Percentiles rank a stretch among this genome's conserved stretches.
Evolutionary conservation across 352 stramenopile genomes (phyloP).

Genomic region (Phytophthora uliginosa): DNA sequence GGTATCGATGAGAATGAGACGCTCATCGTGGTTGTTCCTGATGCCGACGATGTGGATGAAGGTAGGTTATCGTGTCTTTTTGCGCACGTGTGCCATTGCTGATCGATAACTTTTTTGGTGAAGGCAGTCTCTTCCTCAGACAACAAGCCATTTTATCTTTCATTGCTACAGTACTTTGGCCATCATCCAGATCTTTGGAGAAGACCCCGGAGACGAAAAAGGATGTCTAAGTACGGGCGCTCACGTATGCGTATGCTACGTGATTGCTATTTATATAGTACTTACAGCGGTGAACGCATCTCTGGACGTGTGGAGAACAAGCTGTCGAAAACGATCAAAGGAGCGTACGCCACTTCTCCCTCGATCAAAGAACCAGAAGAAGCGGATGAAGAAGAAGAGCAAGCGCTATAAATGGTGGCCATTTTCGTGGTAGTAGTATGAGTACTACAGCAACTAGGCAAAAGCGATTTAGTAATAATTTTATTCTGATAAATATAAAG

Average conservation of each 20-base stretch:
- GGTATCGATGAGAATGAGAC: background rate
- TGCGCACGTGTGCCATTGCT: constrained; percentile 5
- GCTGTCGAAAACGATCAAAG: background rate
- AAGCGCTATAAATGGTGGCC: background rate
- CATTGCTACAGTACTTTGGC: constrained; percentile 2
- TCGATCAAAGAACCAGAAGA: background rate
- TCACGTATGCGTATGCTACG: background rate
- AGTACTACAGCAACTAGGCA: too few relatives aligned
- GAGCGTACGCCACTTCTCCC: background rate
- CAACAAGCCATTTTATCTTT: background rate
- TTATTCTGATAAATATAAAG: too few relatives aligned
- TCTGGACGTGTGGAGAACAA: background rate
- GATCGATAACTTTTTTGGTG: constrained; percentile 8
- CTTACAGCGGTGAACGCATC: background rate
- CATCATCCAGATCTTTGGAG: constrained; percentile 6
- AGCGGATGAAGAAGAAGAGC: background rate
- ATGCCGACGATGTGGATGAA: constrained; percentile 3
- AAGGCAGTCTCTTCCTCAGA: background rate
- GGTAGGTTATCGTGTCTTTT: constrained; percentile 6
- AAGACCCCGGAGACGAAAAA: constrained; percentile 1
- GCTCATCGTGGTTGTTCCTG: constrained; percentile 6
- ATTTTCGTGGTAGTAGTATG: background rate
- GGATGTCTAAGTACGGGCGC: background rate
- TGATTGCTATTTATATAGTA: background rate
- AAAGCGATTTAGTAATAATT: too few relatives aligned